These are phyloP conservation scores for Fusarium tjaetaba DNA, from an alignment of 2,329 filamentous ascomycete species.

Conservation along the genomic window DNA sequence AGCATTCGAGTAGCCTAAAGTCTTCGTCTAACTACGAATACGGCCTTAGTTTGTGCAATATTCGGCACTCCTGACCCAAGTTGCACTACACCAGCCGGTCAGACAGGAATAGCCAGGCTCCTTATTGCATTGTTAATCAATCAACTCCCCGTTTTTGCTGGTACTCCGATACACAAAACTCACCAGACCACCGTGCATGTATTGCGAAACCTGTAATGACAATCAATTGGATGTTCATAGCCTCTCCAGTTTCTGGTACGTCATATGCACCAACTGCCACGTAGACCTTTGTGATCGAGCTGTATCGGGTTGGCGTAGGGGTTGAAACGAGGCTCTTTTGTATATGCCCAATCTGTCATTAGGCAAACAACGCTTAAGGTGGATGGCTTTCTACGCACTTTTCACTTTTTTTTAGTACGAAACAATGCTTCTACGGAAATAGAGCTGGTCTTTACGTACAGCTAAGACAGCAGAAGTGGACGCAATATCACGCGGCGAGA, in stretches of 20 bases:
- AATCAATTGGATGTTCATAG: not conserved
- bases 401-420: accelerated
- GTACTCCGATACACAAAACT: not conserved
- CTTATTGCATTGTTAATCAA: not conserved
- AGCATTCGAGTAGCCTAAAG: accelerated
- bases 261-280: not conserved
- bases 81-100: accelerated
- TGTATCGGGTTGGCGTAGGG: not conserved
- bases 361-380: not conserved
- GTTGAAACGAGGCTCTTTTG: not conserved
- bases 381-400: accelerated
- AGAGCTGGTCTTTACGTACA: not conserved
- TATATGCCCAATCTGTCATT: not conserved
- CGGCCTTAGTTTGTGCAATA: accelerated
- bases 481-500: accelerated
- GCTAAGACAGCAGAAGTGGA: not conserved
- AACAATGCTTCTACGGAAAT: accelerated
- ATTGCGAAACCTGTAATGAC: accelerated
- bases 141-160: no score
- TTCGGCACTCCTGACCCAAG: accelerated
- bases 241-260: not conserved
- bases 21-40: accelerated
- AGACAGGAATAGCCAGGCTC: no score
- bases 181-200: accelerated
- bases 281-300: not conserved